phyloP scores from a whole-genome alignment of 805 yeast species.

The Ogataea ramenticola region DNA sequence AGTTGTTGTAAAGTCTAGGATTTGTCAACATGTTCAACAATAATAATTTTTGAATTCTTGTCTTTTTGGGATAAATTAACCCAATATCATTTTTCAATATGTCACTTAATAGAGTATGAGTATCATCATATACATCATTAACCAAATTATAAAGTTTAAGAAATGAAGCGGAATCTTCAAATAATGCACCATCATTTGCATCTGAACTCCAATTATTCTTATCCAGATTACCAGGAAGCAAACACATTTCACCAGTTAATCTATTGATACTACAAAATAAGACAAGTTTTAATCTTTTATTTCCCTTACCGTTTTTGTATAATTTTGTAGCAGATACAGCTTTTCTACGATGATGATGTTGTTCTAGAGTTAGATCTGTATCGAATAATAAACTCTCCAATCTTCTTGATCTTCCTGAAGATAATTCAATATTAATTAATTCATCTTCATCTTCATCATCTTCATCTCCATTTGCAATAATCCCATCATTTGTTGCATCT shows the following conservation, averaged over 20 bases:
- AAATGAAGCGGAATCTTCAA: slow-evolving; percentile 22
- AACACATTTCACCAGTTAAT: slow-evolving; percentile 25
- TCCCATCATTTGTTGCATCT: neutral
- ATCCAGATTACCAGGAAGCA: slow-evolving; percentile 27
- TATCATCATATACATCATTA: slow-evolving; percentile 3
- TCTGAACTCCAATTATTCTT: slow-evolving; percentile 26
- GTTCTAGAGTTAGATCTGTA: slow-evolving; percentile 17
- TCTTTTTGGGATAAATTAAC: slow-evolving; percentile 6
- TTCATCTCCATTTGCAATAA: slow-evolving; percentile 15
- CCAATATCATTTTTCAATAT: too few species aligned
- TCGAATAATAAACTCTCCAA: slow-evolving; percentile 22
- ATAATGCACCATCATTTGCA: slow-evolving; percentile 25
- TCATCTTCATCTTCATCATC: slow-evolving; percentile 16
- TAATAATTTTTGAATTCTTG: slow-evolving; percentile 17
- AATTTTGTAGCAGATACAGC: slow-evolving; percentile 18
- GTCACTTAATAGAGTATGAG: neutral
- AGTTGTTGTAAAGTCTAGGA: slow-evolving; percentile 6
- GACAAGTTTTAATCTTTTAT: slow-evolving; percentile 14
- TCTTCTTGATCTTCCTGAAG: slow-evolving; percentile 25
- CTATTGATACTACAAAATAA: slow-evolving; percentile 24
- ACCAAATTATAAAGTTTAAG: slow-evolving; percentile 15
- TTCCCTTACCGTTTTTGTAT: slow-evolving; percentile 17
- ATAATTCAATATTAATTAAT: slow-evolving; percentile 17
- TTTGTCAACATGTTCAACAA: slow-evolving; percentile 20
- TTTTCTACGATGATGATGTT: slow-evolving; percentile 18